Evolutionary conservation across 495 filamentous ascomycete genomes (phyloP).

Genomic region (Xylaria acuta): DNA sequence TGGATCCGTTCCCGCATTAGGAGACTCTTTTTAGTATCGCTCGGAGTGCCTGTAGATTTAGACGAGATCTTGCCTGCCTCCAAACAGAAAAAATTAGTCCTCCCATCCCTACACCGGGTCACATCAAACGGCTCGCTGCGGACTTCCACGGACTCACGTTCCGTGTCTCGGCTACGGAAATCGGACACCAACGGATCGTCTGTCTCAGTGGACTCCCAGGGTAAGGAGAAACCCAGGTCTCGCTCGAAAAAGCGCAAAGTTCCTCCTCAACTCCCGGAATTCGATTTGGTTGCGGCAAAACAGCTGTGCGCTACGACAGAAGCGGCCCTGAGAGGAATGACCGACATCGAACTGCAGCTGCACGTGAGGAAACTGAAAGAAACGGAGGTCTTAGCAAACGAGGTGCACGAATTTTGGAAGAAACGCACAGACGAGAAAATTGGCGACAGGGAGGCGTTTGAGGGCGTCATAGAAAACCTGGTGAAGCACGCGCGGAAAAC

Average conservation of each 20-base stretch:
- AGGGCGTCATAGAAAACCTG: slow-evolving; percentile 96
- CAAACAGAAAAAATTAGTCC: slow-evolving; percentile 96
- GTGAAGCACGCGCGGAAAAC: slow-evolving; percentile 93
- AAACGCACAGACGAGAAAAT: slow-evolving; percentile 82
- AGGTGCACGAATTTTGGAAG: slow-evolving; percentile 89
- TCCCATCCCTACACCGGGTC: slow-evolving; percentile 78
- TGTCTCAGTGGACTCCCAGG: slow-evolving; percentile 62
- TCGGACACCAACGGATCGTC: slow-evolving; percentile 59
- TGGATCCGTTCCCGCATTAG: slow-evolving; percentile 98
- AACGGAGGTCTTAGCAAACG: slow-evolving; percentile 69
- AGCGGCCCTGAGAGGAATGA: slow-evolving; percentile 77
- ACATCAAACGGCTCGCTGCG: slow-evolving; percentile 59
- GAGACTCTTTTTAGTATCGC: slow-evolving; percentile 91
- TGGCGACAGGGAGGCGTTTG: slow-evolving; percentile 93
- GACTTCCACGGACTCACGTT: slow-evolving; percentile 56
- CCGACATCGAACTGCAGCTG: slow-evolving; percentile 71
- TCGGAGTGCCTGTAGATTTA: slow-evolving; percentile 94
- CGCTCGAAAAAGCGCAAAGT: slow-evolving; percentile 58
- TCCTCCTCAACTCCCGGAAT: slow-evolving; percentile 69
- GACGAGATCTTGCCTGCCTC: slow-evolving; percentile 96
- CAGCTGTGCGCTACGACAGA: slow-evolving; percentile 84
- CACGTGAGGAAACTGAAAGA: slow-evolving; percentile 77
- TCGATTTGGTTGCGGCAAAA: slow-evolving; percentile 79
- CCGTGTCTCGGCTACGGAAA: slow-evolving; percentile 58
- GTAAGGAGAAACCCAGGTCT: slow-evolving; percentile 47